These are phyloP conservation scores for Paracorniculantispora psalliotae DNA, from an alignment of 2,329 filamentous ascomycete genomes.

Conservation along the genomic window DNA sequence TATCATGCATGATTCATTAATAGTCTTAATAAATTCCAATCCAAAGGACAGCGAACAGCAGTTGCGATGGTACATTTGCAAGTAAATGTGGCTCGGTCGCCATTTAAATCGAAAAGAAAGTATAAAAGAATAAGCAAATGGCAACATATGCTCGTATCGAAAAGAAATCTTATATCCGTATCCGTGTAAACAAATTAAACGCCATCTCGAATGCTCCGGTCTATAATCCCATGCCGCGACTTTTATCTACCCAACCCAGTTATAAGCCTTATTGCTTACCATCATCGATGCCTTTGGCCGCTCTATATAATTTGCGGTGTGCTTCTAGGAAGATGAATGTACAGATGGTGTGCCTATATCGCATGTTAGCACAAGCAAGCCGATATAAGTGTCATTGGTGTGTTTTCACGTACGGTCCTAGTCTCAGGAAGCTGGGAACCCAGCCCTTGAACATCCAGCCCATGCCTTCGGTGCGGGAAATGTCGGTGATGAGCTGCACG, in stretches of 20 bases:
- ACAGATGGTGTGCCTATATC: slow-evolving; percentile 69
- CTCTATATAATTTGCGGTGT: slow-evolving; percentile 73
- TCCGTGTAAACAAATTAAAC: slow-evolving; percentile 19
- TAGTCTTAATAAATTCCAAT: too few relatives aligned
- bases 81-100: too few relatives aligned
- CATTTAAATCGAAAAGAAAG: background rate
- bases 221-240: slow-evolving; percentile 7
- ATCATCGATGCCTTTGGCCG: slow-evolving; percentile 39
- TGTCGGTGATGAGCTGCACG: slow-evolving; percentile 55
- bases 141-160: background rate
- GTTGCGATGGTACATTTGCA: background rate
- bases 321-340: slow-evolving; percentile 84
- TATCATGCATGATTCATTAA: too few relatives aligned
- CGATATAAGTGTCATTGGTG: background rate
- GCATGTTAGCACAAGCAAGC: background rate
- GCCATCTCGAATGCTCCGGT: slow-evolving; percentile 17
- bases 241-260: slow-evolving; percentile 21
- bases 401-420: slow-evolving; percentile 53
- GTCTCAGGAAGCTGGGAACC: slow-evolving; percentile 68
- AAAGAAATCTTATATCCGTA: background rate
- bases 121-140: background rate
- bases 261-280: slow-evolving; percentile 11
- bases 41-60: too few relatives aligned
- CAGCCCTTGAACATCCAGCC: slow-evolving; percentile 87
- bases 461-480: slow-evolving; percentile 66